Base-by-base conservation (phyloP, 2,329 filamentous ascomycete genomes). In the Neonectria magnoliae region DNA sequence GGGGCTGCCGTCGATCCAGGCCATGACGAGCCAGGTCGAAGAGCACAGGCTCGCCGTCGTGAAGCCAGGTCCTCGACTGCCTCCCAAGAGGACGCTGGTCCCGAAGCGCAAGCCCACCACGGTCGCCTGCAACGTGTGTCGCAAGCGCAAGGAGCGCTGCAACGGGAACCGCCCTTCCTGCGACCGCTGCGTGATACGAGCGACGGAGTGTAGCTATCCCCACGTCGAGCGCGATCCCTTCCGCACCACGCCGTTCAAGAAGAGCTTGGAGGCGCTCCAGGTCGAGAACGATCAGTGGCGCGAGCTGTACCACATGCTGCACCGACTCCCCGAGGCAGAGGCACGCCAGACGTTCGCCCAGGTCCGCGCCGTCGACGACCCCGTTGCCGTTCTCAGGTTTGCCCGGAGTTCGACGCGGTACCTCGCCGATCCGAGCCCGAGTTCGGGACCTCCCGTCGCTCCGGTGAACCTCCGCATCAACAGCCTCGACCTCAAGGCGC, bases 251-350 rank as follows among this genome's bases (percentile, higher is more conserved):
- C 51, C 31, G 2, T 20, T 57, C 2, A 36, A 50, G 33, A 41
- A 13, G 14, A 50, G 44, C 13, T 7, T 48, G 18, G 56, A 56
- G 5, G 41, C 62, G 14, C 65, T 69, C 5, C 44, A 60, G 45
- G 51, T n/a, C 16, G 64, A 70, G 45, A 68, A 68, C n/a, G 51
- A 62, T 13, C 68, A 62, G 18, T 59, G 66, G 57, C 64, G 62
- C 7, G 61, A 67, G 33, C 57, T 70, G 29, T 67, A 65, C 36
- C 5, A 6, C 14, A 2, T 38, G 36, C n/a, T 36, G 59, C 5
- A 44, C 67, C 41, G 38, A 44, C 41, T 65, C 22, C 54, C 66
- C 3, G 41, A 62, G 9, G n/a, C 27, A 5, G 50, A 62, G 2
- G 68, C 56, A 3, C 61, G 55, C 10, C 54, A 57, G 6, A 22